Conservation (phyloP, 805 yeast genomes). For the Wickerhamiella siamensis region DNA sequence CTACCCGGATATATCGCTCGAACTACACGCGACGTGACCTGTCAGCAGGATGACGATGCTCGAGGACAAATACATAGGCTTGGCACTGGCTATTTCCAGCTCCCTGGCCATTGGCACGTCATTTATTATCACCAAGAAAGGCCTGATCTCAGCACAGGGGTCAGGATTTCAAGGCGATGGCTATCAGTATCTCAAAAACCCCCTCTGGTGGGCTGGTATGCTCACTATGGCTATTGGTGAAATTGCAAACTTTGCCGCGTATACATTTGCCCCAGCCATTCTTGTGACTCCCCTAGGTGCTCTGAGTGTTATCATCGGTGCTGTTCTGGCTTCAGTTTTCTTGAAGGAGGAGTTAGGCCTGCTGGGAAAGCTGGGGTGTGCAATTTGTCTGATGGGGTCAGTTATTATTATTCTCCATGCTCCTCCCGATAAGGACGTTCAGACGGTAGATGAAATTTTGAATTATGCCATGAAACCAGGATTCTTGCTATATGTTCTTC, state of each 20-base stretch:
- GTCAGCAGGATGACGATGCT: slow-evolving; percentile 22
- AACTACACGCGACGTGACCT: background rate
- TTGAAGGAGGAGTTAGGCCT: slow-evolving; percentile 77
- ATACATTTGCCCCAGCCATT: slow-evolving; percentile 89
- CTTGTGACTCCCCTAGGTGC: slow-evolving; percentile 89
- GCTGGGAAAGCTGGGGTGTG: slow-evolving; percentile 85
- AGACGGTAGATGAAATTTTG: slow-evolving; percentile 78
- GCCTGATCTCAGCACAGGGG: slow-evolving; percentile 50
- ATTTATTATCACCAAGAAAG: slow-evolving; percentile 78
- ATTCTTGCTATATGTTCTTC: slow-evolving; percentile 49
- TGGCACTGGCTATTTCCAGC: slow-evolving; percentile 73
- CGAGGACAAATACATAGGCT: slow-evolving; percentile 81
- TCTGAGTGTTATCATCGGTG: slow-evolving; percentile 77
- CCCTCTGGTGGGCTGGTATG: slow-evolving; percentile 93
- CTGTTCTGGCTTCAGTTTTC: slow-evolving; percentile 74
- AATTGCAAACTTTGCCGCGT: slow-evolving; percentile 84
- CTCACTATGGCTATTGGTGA: slow-evolving; percentile 81
- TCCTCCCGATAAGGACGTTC: slow-evolving; percentile 82
- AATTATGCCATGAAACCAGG: slow-evolving; percentile 62
- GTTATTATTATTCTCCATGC: slow-evolving; percentile 83
- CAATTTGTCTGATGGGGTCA: slow-evolving; percentile 75
- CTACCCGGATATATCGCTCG: background rate
- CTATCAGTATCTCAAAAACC: slow-evolving; percentile 64
- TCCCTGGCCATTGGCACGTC: slow-evolving; percentile 85
- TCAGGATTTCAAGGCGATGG: slow-evolving; percentile 59